These are phyloP conservation scores for Rhizopogon sp. DNA, from an alignment of 768 basidiomycete species.

Conservation along the genomic window DNA sequence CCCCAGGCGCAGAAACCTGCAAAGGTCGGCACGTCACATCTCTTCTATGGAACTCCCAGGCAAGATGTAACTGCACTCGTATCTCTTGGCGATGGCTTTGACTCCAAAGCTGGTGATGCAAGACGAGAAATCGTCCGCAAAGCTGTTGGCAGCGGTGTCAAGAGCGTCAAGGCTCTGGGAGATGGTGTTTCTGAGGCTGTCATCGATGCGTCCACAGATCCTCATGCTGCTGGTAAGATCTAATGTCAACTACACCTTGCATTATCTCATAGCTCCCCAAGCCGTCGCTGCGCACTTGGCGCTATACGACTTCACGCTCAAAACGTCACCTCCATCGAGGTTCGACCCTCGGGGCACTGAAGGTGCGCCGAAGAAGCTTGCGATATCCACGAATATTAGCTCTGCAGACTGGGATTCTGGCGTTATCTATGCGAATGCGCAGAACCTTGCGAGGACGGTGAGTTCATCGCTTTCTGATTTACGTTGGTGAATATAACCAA, in stretches of 20 bases:
- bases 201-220: conserved; percentile 61
- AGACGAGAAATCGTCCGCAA: conserved; percentile 66
- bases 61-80: conserved; percentile 46
- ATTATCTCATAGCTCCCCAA: conserved; percentile 14
- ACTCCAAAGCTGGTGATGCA: conserved; percentile 35
- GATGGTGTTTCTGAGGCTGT: conserved; percentile 59
- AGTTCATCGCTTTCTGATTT: conserved; percentile 10
- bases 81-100: conserved; percentile 54
- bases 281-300: conserved; percentile 79
- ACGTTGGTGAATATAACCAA: neutral
- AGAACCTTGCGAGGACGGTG: conserved; percentile 78
- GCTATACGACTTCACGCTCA: conserved; percentile 70
- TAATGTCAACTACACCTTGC: neutral
- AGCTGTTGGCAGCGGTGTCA: conserved; percentile 69
- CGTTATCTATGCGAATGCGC: conserved; percentile 65
- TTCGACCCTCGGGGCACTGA: conserved; percentile 60
- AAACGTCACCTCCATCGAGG: conserved; percentile 62
- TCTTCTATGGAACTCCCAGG: conserved; percentile 54
- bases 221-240: conserved; percentile 68
- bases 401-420: conserved; percentile 69
- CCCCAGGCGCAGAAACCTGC: conserved; percentile 45
- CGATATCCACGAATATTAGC: conserved; percentile 38
- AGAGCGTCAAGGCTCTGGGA: conserved; percentile 53
- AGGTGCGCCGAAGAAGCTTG: conserved; percentile 44
- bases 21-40: conserved; percentile 57